Percentiles rank a stretch among this genome's conserved stretches.
phyloP scores from a whole-genome alignment of 345 rosid species.

The Barbarea vulgaris region DNA sequence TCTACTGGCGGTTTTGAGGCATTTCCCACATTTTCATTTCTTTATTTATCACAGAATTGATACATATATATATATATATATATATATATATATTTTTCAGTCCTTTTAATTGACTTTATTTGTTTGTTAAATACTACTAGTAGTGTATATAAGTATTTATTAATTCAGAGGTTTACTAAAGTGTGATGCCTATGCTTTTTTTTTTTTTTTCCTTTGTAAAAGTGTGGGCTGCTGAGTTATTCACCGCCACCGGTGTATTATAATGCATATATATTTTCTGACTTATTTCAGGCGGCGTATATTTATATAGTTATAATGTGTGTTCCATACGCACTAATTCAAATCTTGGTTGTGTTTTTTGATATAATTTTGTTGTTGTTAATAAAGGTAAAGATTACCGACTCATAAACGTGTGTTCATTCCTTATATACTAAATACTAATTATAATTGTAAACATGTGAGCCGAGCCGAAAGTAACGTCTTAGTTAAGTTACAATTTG shows the following conservation, averaged over 20 bases:
- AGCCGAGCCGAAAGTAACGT: slow-evolving; percentile 21
- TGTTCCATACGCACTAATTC: not conserved
- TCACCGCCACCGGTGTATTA: slow-evolving; percentile 11
- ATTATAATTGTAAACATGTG: slow-evolving; percentile 1
- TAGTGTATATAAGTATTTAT: not conserved
- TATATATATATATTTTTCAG: no score
- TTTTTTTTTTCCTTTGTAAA: not conserved
- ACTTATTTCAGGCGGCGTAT: slow-evolving; percentile 14
- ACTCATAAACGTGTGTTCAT: not conserved
- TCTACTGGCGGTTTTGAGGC: slow-evolving; percentile 4
- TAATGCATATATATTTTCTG: slow-evolving; percentile 2
- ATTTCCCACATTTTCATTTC: slow-evolving; percentile 16
- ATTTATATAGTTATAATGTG: not conserved
- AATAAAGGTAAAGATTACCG: not conserved
- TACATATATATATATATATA: no score
- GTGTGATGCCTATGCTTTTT: not conserved
- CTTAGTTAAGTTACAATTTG: not conserved
- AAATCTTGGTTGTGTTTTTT: not conserved
- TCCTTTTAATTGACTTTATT: not conserved
- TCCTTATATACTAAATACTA: not conserved
- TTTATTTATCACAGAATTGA: not conserved
- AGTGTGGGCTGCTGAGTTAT: not conserved
- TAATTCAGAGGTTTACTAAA: not conserved
- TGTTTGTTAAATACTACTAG: not conserved
- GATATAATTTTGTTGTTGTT: not conserved